Base-by-base conservation (phyloP, 106 monocot genomes). In the Dactylorhiza incarnata region DNA sequence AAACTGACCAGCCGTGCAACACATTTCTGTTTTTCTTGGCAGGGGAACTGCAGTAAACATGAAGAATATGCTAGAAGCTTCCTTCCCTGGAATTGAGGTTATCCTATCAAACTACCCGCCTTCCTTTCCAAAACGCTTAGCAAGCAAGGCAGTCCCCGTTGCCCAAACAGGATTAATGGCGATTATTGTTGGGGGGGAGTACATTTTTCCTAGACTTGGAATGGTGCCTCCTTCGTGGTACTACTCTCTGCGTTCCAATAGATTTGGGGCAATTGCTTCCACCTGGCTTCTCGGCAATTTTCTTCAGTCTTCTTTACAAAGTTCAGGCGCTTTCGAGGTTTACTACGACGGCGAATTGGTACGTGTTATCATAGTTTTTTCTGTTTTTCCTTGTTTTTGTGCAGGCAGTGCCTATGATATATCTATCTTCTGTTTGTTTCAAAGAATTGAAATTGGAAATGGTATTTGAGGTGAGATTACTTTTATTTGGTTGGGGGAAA, bases 241-340 rank as follows among this genome's bases (percentile, higher is more conserved):
- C 78, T 84, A 79, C 26, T 77, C 81, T 9, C 81, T 99, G 73
- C 87, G 94, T 71, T 87, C 91, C 24, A 99, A 99, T 82, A 87
- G 81, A 79, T 99, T 97, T 93, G 96, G 93, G 53, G 77, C 93
- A 14, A 91, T 97, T 49, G 94, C 97, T 9, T 75, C 85, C 9
- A 88, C 89, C 68, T 99, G 97, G 97, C 86, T 99, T 48, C 69
- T 94, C 62, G 94, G 97, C 49, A 99, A 94, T 73, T 87, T 99
- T 69, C 52, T 83, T 22, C 94, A 94, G 62, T 81, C 81, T 37
- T 86, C 83, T 51, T 83, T 99, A 43, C 97, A 94, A 58, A 89
- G 91, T 72, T 86, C 97, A 24, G 97, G 97, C 69, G 97, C 94
- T 77, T 99, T 94, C 80, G 97, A 99, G 85, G 97, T 99, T 76